Evolutionary conservation across 306 rosid species (phyloP).

Genomic region (Datisca glomerata): DNA sequence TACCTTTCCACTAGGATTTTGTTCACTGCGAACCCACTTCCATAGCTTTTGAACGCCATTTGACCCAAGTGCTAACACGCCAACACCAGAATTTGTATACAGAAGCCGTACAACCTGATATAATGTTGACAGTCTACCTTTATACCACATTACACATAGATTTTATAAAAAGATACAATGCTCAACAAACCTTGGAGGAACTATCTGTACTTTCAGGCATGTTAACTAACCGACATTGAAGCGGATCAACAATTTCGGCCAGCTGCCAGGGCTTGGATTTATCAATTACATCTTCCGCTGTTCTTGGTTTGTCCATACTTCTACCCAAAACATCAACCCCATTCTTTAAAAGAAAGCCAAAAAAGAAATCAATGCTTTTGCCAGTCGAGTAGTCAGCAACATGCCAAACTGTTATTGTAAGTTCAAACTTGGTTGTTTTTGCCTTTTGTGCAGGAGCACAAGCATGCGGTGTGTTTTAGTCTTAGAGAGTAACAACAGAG

Average conservation of each 20-base stretch:
- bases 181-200: slow-evolving; percentile 55
- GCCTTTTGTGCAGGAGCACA: too few relatives aligned
- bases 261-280: slow-evolving; percentile 70
- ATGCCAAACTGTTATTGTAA: too few relatives aligned
- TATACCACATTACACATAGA: too few relatives aligned
- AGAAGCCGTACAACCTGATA: slow-evolving; percentile 82
- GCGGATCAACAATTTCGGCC: slow-evolving; percentile 67
- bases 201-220: slow-evolving; percentile 68
- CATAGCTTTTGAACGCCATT: slow-evolving; percentile 87
- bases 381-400: slow-evolving; percentile 1
- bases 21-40: slow-evolving; percentile 87
- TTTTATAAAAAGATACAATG: not conserved
- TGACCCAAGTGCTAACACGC: slow-evolving; percentile 79
- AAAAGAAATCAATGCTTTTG: slow-evolving; percentile 22
- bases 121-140: too few relatives aligned
- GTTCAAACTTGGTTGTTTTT: too few relatives aligned
- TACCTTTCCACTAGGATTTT: slow-evolving; percentile 71
- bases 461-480: too few relatives aligned
- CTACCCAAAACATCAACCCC: slow-evolving; percentile 52
- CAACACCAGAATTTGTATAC: slow-evolving; percentile 87
- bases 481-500: too few relatives aligned
- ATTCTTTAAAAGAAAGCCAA: slow-evolving; percentile 28
- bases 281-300: slow-evolving; percentile 41
- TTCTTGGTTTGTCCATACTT: slow-evolving; percentile 49
- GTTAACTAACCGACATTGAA: slow-evolving; percentile 53